Base-by-base conservation (phyloP, 768 basidiomycete species). In the Lepiota brunneoincarnata region DNA sequence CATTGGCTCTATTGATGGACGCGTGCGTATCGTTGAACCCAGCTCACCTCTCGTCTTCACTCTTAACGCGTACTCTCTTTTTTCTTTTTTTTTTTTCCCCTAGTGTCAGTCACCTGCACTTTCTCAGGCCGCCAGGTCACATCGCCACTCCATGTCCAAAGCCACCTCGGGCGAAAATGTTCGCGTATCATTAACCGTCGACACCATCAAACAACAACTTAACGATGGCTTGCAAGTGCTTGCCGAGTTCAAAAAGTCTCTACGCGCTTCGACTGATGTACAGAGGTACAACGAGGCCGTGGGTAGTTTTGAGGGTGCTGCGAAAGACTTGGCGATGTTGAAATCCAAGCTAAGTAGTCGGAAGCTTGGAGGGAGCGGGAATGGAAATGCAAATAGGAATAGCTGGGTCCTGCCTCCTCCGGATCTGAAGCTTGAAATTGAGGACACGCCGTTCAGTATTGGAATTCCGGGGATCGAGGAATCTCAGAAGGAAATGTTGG, bases 161-260 rank as follows among this genome's bases (percentile, higher is more conserved):
- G 9, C 21, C n/a, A 54, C 39, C 17, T 54, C 46, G 9, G 45
- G 52, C 26, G 53, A 54, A 21, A 54, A 48, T 31, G 37, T 47
- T 17, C 53, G 45, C 14, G 45, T 48, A 14, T 54, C 45, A 6
- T 28, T 54, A 17, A 46, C 44, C 12, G 52, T 54, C 23, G 52
- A 54, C 6, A 54, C 53, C 12, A 48, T 54, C 53, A 48, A 54
- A n/a, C 53, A 54, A 42, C 45, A 47, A 34, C 45, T 54, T 28
- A 54, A 39, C 23, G 53, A 54, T 28, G 38, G 45, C 24, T 14
- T 54, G 18, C 53, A 48, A 48, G 41, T 39, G 17, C 53, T 54
- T 3, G 38, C 45, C 24, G 53, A 54, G 28, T 47, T 54, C 45
- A 54, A 54, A 35, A 48, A 54, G 17, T 47, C 45, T 24, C 37